Percentiles rank a stretch among this genome's conserved stretches.
Conservation (phyloP, 257 asterid species). For the Nicotiana tabacum region DNA sequence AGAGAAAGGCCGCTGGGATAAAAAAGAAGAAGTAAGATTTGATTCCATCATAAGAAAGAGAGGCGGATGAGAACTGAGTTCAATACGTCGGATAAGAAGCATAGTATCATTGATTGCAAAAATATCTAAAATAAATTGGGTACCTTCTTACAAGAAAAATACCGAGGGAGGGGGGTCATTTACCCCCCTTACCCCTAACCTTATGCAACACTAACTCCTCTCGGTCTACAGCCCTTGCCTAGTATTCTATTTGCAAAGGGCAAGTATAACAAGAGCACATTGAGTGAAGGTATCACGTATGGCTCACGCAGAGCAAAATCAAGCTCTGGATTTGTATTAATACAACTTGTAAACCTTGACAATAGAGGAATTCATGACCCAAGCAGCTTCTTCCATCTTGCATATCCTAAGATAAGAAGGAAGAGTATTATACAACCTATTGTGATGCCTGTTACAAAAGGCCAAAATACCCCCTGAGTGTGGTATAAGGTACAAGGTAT, state of each 20-base stretch:
- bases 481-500: constrained; percentile 49
- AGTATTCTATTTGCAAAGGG: not conserved
- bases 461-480: constrained; percentile 30
- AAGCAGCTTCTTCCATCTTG: constrained; percentile 88
- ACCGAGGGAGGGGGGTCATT: too few relatives aligned
- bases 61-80: too few relatives aligned
- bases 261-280: not conserved
- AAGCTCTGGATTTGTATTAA: not conserved
- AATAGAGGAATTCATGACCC: constrained; percentile 43
- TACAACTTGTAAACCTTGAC: constrained; percentile 1
- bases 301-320: not conserved
- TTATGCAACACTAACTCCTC: too few relatives aligned
- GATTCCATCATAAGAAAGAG: too few relatives aligned
- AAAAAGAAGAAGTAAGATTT: too few relatives aligned
- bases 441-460: constrained; percentile 34
- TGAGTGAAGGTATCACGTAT: not conserved
- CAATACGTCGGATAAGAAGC: not conserved
- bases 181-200: too few relatives aligned
- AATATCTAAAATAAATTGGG: not conserved
- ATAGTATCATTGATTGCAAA: not conserved
- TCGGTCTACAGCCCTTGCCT: too few relatives aligned
- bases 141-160: too few relatives aligned
- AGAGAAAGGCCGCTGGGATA: too few relatives aligned
- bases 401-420: constrained; percentile 59
- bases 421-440: constrained; percentile 42